These are phyloP conservation scores for Wickerhamiella allomyrinae DNA, from an alignment of 805 yeast genomes.

Conservation along the genomic window DNA sequence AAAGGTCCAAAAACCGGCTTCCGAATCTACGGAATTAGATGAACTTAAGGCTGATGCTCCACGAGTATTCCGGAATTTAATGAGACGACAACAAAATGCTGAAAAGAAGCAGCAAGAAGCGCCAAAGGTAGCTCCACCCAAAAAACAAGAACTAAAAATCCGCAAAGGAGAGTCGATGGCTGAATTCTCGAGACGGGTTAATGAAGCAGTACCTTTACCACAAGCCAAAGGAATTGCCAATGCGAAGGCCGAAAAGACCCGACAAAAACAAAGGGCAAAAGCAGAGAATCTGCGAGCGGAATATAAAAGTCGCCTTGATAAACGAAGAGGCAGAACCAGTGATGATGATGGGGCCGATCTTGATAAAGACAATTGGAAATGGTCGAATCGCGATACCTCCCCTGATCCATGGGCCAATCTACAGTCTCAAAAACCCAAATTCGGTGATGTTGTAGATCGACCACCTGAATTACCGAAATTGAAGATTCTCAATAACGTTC, in stretches of 20 bases:
- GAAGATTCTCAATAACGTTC: constrained; percentile 25
- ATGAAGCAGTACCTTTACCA: constrained; percentile 28
- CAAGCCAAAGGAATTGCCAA: constrained; percentile 24
- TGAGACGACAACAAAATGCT: constrained; percentile 15
- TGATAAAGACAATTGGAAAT: constrained; percentile 11
- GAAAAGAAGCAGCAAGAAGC: constrained; percentile 2
- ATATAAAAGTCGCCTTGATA: constrained; percentile 12
- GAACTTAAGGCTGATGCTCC: constrained; percentile 23
- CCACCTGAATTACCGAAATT: constrained; percentile 27
- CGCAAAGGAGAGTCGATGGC: constrained; percentile 26
- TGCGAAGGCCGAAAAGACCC: constrained; percentile 18
- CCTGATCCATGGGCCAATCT: constrained; percentile 32
- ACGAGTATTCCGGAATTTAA: constrained; percentile 20
- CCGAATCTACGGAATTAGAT: constrained; percentile 6
- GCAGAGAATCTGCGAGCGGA: constrained; percentile 18
- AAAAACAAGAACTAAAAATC: constrained; percentile 15
- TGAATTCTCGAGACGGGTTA: constrained; percentile 28
- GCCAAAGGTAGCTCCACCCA: background rate
- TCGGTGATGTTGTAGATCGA: constrained; percentile 29
- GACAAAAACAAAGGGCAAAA: constrained; percentile 18
- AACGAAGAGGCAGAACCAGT: constrained; percentile 11
- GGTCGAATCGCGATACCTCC: constrained; percentile 21
- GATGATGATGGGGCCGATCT: constrained; percentile 19
- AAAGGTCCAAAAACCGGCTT: constrained; percentile 7
- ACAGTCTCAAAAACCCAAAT: constrained; percentile 25